Base-by-base conservation (phyloP, 1,139 yeast genomes). In the Hemisphaericaspora lyxosophila region DNA sequence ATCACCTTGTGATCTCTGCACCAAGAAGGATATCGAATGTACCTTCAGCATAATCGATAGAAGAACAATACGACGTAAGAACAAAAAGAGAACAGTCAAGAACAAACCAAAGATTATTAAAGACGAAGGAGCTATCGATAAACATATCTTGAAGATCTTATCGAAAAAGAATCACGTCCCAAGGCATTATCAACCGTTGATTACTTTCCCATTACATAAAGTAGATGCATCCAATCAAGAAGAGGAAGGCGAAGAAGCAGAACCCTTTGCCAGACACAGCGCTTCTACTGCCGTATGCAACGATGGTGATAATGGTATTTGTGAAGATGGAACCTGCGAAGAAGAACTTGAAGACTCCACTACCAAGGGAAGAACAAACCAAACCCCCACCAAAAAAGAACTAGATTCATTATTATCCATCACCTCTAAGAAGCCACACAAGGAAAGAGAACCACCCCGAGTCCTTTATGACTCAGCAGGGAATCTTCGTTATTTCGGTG, bases 1-100 rank as follows among this genome's bases (percentile, higher is more conserved):
- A 18, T 45, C 54, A 5, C 66, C 66, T 0, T 60, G 66, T 46
- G 55, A 50, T 26, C 42, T 56, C 20, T 60, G 66, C 41, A 39
- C 46, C 22, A 57, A 55, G 47, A 57, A 55, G 46, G 49, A 49
- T 19, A 47, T 52, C 16, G 54, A 48, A 7, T 60, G 66, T 39
- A 44, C 47, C 34, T 60, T 57, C 36, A 54, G 54, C 36, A 55
- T 50, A 9, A 50, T 60, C n/a, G 66, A 60, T 36, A 19, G 48
- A 33, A 24, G 49, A 24, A 44, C 49, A 2, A 46, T 46, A n/a
- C 42, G 47, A 17, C 40, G 48, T 4, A 44, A 44, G 41, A 46
- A 46, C 23, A 45, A 42, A 27, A 46, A 45, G 31, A 31, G 48
- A 28, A 40, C 25, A 24, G 16, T 22, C 31, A 19, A 34, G 28